Evolutionary conservation across 2,329 filamentous ascomycete genomes (phyloP), one percentile per base, ranked within the genome.

Genomic region (Hypoxylon sp.): DNA sequence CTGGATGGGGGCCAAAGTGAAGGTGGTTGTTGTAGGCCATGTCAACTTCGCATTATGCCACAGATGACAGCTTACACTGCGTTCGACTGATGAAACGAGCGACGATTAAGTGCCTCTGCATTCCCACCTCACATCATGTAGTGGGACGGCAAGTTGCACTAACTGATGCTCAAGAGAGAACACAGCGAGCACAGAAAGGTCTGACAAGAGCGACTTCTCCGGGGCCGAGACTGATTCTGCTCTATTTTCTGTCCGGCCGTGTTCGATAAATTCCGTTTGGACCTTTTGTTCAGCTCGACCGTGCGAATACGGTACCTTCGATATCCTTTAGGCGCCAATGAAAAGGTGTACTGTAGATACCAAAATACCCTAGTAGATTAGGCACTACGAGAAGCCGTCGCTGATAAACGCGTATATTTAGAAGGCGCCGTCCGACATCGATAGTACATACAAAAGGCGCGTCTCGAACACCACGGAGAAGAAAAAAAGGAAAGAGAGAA

Each of bases 21-120:
- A 67, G 64, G 53, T 66, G 66, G n/a, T 40, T 66, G 20, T 71
- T 70, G 36, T 71, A 72, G 32, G 74, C 67, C 75, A 76, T 76
- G 32, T 11, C 42, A 16, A 46, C 42, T 64, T 59, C 30, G 62
- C 70, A 72, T 73, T 20, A 63, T 68, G 57, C 32, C 24, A 50
- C 48, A 40, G n/a, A 22, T 26, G 33, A 48, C 49, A 59, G 53
- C 40, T 61, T 54, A 71, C 58, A 55, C 53, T 36, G 44, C 36
- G 33, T 64, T 63, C 65, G 67, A 65, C 50, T 62, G 49, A 60
- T 68, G 65, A 62, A 68, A 65, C 69, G 57, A 61, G 52, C 45
- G 57, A 44, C 54, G 42, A 45, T 67, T 45, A 40, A n/a, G 22
- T 55, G 28, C 12, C 18, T 28, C 18, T 56, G 49, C 49, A 45